A percentile compares a stretch with the other conserved stretches of the same genome.
These are phyloP conservation scores for Colletotrichum caudatum DNA, from an alignment of 2,329 filamentous ascomycete genomes.

Conservation along the genomic window DNA sequence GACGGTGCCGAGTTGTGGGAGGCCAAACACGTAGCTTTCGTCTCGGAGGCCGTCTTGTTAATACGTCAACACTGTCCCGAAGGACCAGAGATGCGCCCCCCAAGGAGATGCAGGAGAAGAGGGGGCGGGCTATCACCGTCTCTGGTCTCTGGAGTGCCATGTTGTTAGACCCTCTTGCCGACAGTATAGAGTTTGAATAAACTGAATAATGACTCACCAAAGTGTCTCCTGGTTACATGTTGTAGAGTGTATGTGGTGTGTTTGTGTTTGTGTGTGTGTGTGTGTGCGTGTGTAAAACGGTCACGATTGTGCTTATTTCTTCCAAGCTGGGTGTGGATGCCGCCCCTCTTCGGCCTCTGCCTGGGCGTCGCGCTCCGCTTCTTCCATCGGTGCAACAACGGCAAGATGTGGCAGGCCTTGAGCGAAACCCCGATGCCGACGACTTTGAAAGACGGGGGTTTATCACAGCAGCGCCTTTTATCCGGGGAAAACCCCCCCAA, in stretches of 20 bases:
- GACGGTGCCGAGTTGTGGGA: fast-evolving
- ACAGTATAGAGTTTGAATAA: not conserved
- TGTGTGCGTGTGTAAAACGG: not conserved
- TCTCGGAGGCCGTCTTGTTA: not conserved
- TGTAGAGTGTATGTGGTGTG: too few species aligned
- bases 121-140: not conserved
- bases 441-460: not conserved
- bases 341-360: conserved; percentile 39
- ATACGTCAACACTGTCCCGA: not conserved
- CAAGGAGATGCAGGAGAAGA: not conserved
- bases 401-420: conserved; percentile 33
- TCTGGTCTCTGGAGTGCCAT: not conserved
- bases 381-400: conserved; percentile 34
- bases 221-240: not conserved
- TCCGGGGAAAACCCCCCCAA: not conserved
- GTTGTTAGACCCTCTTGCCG: not conserved
- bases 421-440: not conserved
- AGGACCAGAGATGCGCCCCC: not conserved
- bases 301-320: too few species aligned
- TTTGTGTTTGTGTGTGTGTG: too few species aligned
- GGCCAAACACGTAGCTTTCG: fast-evolving
- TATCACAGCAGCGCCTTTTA: not conserved
- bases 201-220: not conserved
- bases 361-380: conserved; percentile 32
- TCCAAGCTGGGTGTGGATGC: conserved; percentile 28